A percentile compares a stretch with the other conserved stretches of the same genome.
phyloP scores from a whole-genome alignment of 1,139 yeast species.

The Kodamaea sp. region DNA sequence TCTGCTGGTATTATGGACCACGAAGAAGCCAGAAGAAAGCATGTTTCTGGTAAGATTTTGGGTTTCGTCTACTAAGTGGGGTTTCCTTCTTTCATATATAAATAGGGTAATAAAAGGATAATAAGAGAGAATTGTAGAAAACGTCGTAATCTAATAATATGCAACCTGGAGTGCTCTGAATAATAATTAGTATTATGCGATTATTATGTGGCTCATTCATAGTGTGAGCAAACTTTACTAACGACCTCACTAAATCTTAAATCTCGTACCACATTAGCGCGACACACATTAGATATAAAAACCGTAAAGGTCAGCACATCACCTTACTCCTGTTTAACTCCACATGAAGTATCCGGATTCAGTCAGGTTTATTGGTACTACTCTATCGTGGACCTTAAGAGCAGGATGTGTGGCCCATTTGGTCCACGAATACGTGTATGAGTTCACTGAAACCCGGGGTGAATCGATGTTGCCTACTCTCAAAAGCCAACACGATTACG shows the following conservation, averaged over 20 bases:
- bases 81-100: slow-evolving; percentile 7
- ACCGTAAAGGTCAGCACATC: too few relatives aligned
- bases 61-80: slow-evolving; percentile 76
- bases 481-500: slow-evolving; percentile 72
- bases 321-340: background rate
- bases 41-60: slow-evolving; percentile 96
- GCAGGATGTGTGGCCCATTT: slow-evolving; percentile 73
- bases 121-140: too few relatives aligned
- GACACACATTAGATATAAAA: too few relatives aligned
- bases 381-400: slow-evolving; percentile 51
- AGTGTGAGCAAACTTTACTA: too few relatives aligned
- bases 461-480: slow-evolving; percentile 96
- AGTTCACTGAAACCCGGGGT: slow-evolving; percentile 82
- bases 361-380: slow-evolving; percentile 32
- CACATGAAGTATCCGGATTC: slow-evolving; percentile 20
- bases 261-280: too few relatives aligned
- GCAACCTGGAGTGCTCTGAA: too few relatives aligned
- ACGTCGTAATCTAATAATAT: too few relatives aligned
- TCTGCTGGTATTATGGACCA: slow-evolving; percentile 99
- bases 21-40: slow-evolving; percentile 99
- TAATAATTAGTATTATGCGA: too few relatives aligned
- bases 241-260: too few relatives aligned
- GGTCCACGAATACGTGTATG: slow-evolving; percentile 65
- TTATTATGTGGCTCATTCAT: too few relatives aligned
- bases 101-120: slow-evolving; percentile 9